These are phyloP conservation scores for Nemania abortiva DNA, from an alignment of 2,329 filamentous ascomycete genomes.

Conservation along the genomic window DNA sequence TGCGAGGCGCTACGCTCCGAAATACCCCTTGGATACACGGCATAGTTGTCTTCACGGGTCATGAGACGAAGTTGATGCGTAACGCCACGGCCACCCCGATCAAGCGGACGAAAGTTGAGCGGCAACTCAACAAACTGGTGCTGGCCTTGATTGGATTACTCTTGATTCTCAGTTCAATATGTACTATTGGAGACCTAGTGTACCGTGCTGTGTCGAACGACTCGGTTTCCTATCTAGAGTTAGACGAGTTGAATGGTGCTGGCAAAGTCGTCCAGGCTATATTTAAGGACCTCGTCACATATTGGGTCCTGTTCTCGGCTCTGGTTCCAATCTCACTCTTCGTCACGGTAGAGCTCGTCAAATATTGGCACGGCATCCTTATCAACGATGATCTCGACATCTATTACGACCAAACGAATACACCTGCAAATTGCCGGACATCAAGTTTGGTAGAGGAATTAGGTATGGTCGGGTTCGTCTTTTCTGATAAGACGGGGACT, in stretches of 20 bases:
- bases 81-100: slow-evolving; percentile 98
- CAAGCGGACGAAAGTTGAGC: slow-evolving; percentile 96
- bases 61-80: slow-evolving; percentile 98
- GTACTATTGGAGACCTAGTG: slow-evolving; percentile 90
- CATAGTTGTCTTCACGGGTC: slow-evolving; percentile 94
- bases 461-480: slow-evolving; percentile 98
- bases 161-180: slow-evolving; percentile 85
- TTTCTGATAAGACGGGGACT: slow-evolving; percentile 97
- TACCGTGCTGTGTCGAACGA: slow-evolving; percentile 73
- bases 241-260: slow-evolving; percentile 70
- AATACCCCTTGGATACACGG: slow-evolving; percentile 99
- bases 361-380: slow-evolving; percentile 97
- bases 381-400: slow-evolving; percentile 99
- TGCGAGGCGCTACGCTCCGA: slow-evolving; percentile 91
- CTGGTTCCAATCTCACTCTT: slow-evolving; percentile 97
- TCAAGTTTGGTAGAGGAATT: slow-evolving; percentile 97
- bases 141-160: slow-evolving; percentile 89
- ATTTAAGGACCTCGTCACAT: slow-evolving; percentile 94
- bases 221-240: slow-evolving; percentile 78
- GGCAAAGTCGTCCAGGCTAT: slow-evolving; percentile 78
- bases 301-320: slow-evolving; percentile 98
- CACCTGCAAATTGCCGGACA: slow-evolving; percentile 93
- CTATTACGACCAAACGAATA: slow-evolving; percentile 95
- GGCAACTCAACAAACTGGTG: slow-evolving; percentile 93
- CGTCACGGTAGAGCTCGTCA: slow-evolving; percentile 96